Percentiles rank a stretch among this genome's conserved stretches.
Evolutionary conservation across 116 monocot species (phyloP).

Genomic region (Dioscorea cayenensis): DNA sequence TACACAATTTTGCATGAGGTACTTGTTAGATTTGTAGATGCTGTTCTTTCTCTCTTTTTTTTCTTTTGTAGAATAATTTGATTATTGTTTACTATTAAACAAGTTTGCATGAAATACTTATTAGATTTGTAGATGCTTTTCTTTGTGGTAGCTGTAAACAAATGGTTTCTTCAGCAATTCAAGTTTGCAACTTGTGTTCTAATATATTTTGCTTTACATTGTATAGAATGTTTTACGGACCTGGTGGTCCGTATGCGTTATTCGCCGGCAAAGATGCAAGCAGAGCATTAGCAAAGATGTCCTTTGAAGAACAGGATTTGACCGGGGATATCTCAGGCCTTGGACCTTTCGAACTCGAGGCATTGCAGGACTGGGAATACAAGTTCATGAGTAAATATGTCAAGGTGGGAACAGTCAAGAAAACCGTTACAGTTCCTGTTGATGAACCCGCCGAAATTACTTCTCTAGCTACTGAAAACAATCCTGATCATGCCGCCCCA

Average conservation of each 20-base stretch:
- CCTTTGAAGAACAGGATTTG: slow-evolving; percentile 43
- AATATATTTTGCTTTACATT: neutral
- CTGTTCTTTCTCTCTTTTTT: too few relatives aligned
- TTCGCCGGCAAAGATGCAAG: slow-evolving; percentile 65
- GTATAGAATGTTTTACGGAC: slow-evolving; percentile 57
- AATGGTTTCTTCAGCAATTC: too few relatives aligned
- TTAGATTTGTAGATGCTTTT: too few relatives aligned
- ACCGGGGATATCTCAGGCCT: slow-evolving; percentile 38
- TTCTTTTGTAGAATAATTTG: too few relatives aligned
- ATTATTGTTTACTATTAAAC: too few relatives aligned
- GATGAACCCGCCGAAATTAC: neutral
- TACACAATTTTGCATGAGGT: too few relatives aligned
- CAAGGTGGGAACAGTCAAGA: slow-evolving; percentile 36
- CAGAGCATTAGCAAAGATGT: slow-evolving; percentile 58
- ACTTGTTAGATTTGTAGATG: too few relatives aligned
- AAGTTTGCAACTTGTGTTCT: neutral
- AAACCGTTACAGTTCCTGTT: slow-evolving; percentile 8
- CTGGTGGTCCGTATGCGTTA: slow-evolving; percentile 52
- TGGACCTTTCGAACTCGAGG: slow-evolving; percentile 44
- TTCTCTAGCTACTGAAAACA: neutral
- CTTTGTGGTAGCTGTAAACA: too few relatives aligned
- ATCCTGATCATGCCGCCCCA: neutral
- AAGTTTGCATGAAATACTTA: too few relatives aligned
- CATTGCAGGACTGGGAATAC: slow-evolving; percentile 44
- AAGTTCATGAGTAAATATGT: slow-evolving; percentile 44